A percentile compares a stretch with the other conserved stretches of the same genome.
These are phyloP conservation scores for Backusella tuberculispora DNA, from an alignment of 192 early-diverging fungal genomes.

Conservation along the genomic window DNA sequence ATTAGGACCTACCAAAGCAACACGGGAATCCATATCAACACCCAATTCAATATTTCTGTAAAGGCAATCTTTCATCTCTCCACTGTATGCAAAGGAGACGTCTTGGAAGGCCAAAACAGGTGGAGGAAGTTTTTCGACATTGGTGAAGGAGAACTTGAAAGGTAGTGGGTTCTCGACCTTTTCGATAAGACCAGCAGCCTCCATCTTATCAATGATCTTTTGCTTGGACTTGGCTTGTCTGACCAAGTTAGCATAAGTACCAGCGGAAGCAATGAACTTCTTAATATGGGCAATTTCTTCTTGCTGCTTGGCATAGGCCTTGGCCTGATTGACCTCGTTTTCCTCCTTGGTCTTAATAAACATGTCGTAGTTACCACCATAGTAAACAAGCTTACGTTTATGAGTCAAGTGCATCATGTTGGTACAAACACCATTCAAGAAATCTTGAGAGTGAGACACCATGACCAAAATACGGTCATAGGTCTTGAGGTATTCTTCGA, in stretches of 20 bases:
- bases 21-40: slow-evolving; percentile 97
- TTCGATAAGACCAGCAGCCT: slow-evolving; percentile 96
- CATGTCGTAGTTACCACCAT: slow-evolving; percentile 96
- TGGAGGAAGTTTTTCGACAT: slow-evolving; percentile 87
- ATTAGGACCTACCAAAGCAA: slow-evolving; percentile 96
- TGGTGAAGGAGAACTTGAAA: slow-evolving; percentile 90
- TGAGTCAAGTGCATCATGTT: slow-evolving; percentile 93
- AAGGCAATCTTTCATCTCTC: slow-evolving; percentile 79
- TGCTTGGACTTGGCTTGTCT: slow-evolving; percentile 98
- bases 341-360: slow-evolving; percentile 95
- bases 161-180: slow-evolving; percentile 79
- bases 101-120: slow-evolving; percentile 94
- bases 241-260: slow-evolving; percentile 99
- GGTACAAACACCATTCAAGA: slow-evolving; percentile 76
- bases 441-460: slow-evolving; percentile 82
- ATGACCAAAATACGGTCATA: slow-evolving; percentile 79
- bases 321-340: slow-evolving; percentile 98
- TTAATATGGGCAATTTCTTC: slow-evolving; percentile 99
- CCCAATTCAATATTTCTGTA: slow-evolving; percentile 92
- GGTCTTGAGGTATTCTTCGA: slow-evolving; percentile 74
- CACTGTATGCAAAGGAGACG: slow-evolving; percentile 92
- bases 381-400: slow-evolving; percentile 92
- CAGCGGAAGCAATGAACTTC: slow-evolving; percentile 97
- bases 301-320: slow-evolving; percentile 99
- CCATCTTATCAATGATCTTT: slow-evolving; percentile 99